These are phyloP conservation scores for Mortierella sp. DNA, from an alignment of 371 early-diverging fungal species.

Conservation along the genomic window DNA sequence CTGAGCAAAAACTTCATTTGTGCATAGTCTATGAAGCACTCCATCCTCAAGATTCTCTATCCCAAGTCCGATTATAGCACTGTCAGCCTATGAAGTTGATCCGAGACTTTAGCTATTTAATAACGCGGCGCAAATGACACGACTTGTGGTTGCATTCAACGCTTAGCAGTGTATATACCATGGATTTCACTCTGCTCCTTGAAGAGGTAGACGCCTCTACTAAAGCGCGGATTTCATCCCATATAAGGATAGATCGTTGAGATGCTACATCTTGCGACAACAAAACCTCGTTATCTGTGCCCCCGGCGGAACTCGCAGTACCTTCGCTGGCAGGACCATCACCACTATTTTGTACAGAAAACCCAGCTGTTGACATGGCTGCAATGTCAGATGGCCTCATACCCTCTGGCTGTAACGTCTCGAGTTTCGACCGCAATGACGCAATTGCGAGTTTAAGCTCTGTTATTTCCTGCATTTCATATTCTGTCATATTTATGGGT, in stretches of 20 bases:
- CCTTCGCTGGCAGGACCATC: not conserved
- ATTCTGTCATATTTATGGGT: not conserved
- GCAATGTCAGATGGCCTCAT: conserved; percentile 33
- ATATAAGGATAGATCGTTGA: conserved; percentile 35
- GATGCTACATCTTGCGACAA: conserved; percentile 34
- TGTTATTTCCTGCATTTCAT: not conserved
- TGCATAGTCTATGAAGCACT: conserved; percentile 30
- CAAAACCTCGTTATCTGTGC: conserved; percentile 11
- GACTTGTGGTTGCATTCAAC: not conserved
- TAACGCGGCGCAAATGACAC: not conserved
- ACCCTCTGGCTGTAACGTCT: conserved; percentile 38
- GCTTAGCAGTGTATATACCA: conserved; percentile 17
- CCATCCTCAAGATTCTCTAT: conserved; percentile 36
- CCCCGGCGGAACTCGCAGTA: not conserved
- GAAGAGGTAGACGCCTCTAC: conserved; percentile 9
- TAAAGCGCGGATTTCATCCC: conserved; percentile 43
- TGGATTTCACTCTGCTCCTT: not conserved
- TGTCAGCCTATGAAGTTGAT: conserved; percentile 10
- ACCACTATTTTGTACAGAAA: not conserved
- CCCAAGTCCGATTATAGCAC: conserved; percentile 20
- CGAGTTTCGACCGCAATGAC: conserved; percentile 30
- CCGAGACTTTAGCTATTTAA: not conserved
- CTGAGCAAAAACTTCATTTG: conserved; percentile 29
- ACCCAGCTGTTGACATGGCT: not conserved
- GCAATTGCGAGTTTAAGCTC: conserved; percentile 18